Evolutionary conservation across 192 early-diverging fungal species (phyloP), one percentile per base, ranked within the genome.

Genomic region (Diversispora eburnea): DNA sequence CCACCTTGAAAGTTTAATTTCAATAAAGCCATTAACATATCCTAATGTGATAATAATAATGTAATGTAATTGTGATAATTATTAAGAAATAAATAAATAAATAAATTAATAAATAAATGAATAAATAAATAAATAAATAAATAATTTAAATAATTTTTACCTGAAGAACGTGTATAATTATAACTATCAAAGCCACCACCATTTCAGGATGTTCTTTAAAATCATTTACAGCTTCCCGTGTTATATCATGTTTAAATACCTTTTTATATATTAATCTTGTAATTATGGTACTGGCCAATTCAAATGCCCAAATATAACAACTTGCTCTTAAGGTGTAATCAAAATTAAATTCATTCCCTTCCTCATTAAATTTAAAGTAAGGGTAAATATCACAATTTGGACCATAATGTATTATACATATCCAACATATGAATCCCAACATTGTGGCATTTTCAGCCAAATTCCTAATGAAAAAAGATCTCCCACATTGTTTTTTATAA

Each of bases 401-500:
- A 13, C 91, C 91, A 70, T 84, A 88, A 77, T 90, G 86, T 52
- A 92, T 81, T 13, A 92, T 82, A 57, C 84, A 81, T 51, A 90
- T 83, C 89, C 90, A 91, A 63, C 80, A 83, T 45, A 92, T 60
- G 66, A 92, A 92, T 8, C 88, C 88, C n/a, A 92, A 75, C 85
- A 92, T 89, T 25, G 91, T 92, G 0, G 85, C 86, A 67, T 92
- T 92, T 75, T 92, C 91, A 12, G 91, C 91, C 46, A 88, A 78
- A 76, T 91, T 92, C 51, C 91, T 83, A 52, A 91, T 73, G 66
- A 90, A 92, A 61, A 92, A 87, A 0, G 88, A 83, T 7, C 91
- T 82, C 3, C 90, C 88, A 64, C 91, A 83, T 61, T 91, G 86
- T 43, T 87, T 85, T 67, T 83, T 83, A 69, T 92, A 91, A 55